Conservation (phyloP, 208 protist species). For the Crithidia sp. region DNA sequence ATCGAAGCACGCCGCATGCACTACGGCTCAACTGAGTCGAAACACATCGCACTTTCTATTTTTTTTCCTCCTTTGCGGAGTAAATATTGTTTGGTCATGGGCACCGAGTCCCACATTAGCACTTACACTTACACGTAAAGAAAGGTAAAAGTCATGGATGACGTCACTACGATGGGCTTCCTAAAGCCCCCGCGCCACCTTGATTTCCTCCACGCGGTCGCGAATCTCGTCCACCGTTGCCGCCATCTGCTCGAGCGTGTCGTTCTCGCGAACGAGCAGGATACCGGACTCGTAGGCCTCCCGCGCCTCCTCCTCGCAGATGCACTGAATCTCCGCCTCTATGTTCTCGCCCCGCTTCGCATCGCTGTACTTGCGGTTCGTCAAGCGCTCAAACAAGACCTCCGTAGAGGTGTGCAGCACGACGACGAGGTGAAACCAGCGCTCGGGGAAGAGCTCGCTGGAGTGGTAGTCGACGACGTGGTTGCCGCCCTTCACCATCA, state of each 20-base stretch:
- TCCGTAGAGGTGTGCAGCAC: conserved; percentile 94
- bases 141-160: background rate
- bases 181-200: conserved; percentile 31
- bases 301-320: conserved; percentile 96
- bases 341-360: conserved; percentile 97
- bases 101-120: background rate
- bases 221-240: conserved; percentile 82
- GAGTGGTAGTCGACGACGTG: conserved; percentile 96
- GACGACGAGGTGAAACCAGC: conserved; percentile 98
- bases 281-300: conserved; percentile 93
- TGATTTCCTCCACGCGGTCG: conserved; percentile 61
- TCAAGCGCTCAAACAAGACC: conserved; percentile 92
- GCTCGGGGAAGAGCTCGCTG: conserved; percentile 97
- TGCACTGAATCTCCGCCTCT: conserved; percentile 97
- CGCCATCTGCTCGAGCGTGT: conserved; percentile 94
- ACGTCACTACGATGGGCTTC: no score
- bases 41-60: background rate
- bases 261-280: conserved; percentile 85
- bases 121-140: background rate
- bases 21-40: background rate
- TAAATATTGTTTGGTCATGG: no score
- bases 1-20: background rate
- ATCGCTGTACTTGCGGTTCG: conserved; percentile 90
- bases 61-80: background rate
- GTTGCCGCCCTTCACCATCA: conserved; percentile 88